Base-by-base conservation (phyloP, 257 asterid genomes). In the Gardenia jasminoides region DNA sequence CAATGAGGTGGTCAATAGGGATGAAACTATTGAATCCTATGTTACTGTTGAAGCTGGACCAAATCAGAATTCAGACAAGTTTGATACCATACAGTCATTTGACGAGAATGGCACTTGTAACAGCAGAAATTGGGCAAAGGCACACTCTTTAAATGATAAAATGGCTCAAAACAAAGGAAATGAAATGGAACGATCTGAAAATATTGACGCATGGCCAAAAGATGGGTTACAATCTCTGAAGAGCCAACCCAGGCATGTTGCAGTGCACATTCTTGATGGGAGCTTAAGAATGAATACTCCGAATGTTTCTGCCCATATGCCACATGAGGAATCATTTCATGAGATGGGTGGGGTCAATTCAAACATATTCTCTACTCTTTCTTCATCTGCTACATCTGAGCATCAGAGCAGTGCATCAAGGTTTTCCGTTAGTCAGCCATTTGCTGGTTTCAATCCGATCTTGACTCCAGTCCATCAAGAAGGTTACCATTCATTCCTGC, bases 221-320 rank as follows among this genome's bases (percentile, higher is more conserved):
- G 65, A 81, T 85, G 92, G 86, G 41, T 77, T 83, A 84, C 90
- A 88, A 61, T 80, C 84, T 78, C 77, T 83, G 48, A 91, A 83
- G 81, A 85, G 85, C 85, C 94, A 86, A 77, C 92, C 94, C 70
- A 92, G 93, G 78, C 94, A 89, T 81, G 93, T 92, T 44, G 91
- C 98, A 24, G 98, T 93, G 84, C 97, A 91, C 83, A 88, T 92
- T 84, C 93, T 95, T 83, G 98, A 91, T 83, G 98, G 93, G 75
- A 86, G 84, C 84, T 74, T 75, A 47, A 88, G 88, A 41, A 76
- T 76, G 84, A 87, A 67, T 77, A 81, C 88, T 47, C 79, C 82
- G 41, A 82, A 78, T 76, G 78, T 71, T 68, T 64, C 88, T 80
- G 83, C 88, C 33, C 89, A 83, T 76, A 67, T 72, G 54, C 47